Percentiles rank a stretch among this genome's conserved stretches.
phyloP scores from a whole-genome alignment of 768 basidiomycete species.

The Russula compacta region DNA sequence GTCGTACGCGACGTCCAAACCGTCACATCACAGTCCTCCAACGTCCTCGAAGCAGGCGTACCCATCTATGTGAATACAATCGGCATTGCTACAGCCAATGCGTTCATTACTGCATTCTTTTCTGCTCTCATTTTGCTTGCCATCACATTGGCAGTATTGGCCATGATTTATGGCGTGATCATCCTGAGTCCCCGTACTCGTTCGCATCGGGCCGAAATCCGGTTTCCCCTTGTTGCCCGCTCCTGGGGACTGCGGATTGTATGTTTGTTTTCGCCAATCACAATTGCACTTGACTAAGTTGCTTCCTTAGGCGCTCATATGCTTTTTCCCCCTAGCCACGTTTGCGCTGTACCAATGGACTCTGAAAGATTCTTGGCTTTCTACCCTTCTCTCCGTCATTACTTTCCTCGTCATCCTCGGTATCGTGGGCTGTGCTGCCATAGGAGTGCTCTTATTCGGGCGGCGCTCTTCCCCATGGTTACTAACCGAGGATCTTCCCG shows the following conservation, averaged over 20 bases:
- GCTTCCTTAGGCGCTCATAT: slow-evolving; percentile 44
- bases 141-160: slow-evolving; percentile 44
- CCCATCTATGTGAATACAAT: slow-evolving; percentile 74
- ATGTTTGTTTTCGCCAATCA: slow-evolving; percentile 25
- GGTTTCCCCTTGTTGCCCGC: slow-evolving; percentile 39
- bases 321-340: slow-evolving; percentile 59
- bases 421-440: slow-evolving; percentile 40
- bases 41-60: slow-evolving; percentile 69
- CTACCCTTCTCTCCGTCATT: slow-evolving; percentile 70
- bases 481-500: slow-evolving; percentile 33
- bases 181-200: slow-evolving; percentile 15
- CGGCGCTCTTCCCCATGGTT: slow-evolving; percentile 32
- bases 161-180: slow-evolving; percentile 40
- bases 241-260: slow-evolving; percentile 65
- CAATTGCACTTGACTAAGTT: not conserved
- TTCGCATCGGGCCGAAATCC: slow-evolving; percentile 20
- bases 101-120: slow-evolving; percentile 85
- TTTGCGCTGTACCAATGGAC: slow-evolving; percentile 91
- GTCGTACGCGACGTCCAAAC: slow-evolving; percentile 42
- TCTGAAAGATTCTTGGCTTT: slow-evolving; percentile 78
- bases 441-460: slow-evolving; percentile 42
- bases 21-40: slow-evolving; percentile 51
- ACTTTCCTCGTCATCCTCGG: slow-evolving; percentile 44
- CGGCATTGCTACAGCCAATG: slow-evolving; percentile 76
- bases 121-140: slow-evolving; percentile 58